Evolutionary conservation across 768 basidiomycete genomes (phyloP).

Genomic region (Steccherinum ochraceum): DNA sequence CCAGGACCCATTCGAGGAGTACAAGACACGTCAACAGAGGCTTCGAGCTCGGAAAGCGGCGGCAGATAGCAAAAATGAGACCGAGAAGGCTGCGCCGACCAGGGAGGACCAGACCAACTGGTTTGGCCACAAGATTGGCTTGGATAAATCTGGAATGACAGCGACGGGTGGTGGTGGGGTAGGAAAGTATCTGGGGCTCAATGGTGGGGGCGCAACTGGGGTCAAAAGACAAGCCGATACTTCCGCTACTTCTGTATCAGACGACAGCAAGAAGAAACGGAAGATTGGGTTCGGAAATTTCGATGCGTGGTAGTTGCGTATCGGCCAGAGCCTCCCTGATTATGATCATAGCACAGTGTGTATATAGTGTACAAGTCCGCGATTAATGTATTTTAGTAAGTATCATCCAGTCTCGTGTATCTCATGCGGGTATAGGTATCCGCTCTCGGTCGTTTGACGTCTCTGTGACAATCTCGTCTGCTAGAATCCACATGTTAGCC

Average conservation of each 20-base stretch:
- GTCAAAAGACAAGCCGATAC: slow-evolving; percentile 9
- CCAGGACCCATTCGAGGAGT: slow-evolving; percentile 94
- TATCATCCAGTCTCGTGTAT: too few species aligned
- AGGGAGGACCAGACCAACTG: slow-evolving; percentile 67
- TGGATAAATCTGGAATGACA: slow-evolving; percentile 28
- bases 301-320: slow-evolving; percentile 55
- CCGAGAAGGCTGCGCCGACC: slow-evolving; percentile 20
- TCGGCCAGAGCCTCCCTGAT: too few species aligned
- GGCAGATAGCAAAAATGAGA: slow-evolving; percentile 18
- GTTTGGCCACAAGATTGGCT: slow-evolving; percentile 84
- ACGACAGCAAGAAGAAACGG: slow-evolving; percentile 72
- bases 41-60: slow-evolving; percentile 60
- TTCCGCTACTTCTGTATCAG: slow-evolving; percentile 13
- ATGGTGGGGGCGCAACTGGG: slow-evolving; percentile 20
- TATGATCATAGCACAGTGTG: too few species aligned
- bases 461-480: not conserved
- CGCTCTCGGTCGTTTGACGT: slow-evolving; percentile 12
- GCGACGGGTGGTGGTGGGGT: slow-evolving; percentile 43
- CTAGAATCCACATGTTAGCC: not conserved
- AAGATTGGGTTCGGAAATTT: slow-evolving; percentile 90
- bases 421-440: slow-evolving; percentile 23
- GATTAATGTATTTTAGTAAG: too few species aligned
- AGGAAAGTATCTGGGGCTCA: slow-evolving; percentile 73
- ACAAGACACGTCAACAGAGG: slow-evolving; percentile 77
- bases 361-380: too few species aligned